Conservation (phyloP, 2,329 filamentous ascomycete genomes). For the Pseudogymnoascus sp. region DNA sequence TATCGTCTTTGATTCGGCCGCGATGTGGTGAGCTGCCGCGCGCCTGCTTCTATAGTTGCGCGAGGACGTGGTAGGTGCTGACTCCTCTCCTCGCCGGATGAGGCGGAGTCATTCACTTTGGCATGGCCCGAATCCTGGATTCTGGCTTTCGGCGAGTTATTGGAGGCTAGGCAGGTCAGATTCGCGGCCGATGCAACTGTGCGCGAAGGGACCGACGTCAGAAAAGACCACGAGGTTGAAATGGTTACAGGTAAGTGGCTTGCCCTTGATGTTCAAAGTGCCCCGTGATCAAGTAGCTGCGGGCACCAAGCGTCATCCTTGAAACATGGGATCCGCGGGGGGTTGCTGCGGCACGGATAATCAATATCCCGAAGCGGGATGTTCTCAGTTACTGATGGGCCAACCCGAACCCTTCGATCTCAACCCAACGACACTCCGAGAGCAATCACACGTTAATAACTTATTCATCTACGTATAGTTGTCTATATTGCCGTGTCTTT, state of each 20-base stretch:
- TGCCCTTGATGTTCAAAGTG: not conserved
- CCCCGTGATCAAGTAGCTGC: not conserved
- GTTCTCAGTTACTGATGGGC: not conserved
- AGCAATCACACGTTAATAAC: not conserved
- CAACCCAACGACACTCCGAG: not conserved
- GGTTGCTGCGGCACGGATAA: not conserved
- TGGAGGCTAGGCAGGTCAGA: not conserved
- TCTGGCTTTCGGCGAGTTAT: constrained; percentile 1
- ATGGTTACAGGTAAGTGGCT: not conserved
- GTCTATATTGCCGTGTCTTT: not conserved
- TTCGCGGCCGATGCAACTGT: not conserved
- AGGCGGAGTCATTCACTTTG: constrained; percentile 6
- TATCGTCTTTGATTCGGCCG: not conserved
- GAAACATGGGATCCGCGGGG: not conserved
- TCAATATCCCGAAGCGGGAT: not conserved
- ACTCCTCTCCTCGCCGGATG: not conserved
- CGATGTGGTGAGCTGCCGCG: not conserved
- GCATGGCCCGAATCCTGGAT: not conserved
- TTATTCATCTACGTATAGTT: not conserved
- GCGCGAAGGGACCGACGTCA: not conserved
- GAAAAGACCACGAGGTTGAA: not conserved
- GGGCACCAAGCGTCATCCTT: constrained; percentile 4
- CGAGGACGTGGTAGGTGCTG: not conserved
- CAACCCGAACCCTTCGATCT: not conserved
- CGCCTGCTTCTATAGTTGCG: constrained; percentile 1